A percentile compares a stretch with the other conserved stretches of the same genome.
Conservation (phyloP, 768 basidiomycete species). For the Suillus paluster region DNA sequence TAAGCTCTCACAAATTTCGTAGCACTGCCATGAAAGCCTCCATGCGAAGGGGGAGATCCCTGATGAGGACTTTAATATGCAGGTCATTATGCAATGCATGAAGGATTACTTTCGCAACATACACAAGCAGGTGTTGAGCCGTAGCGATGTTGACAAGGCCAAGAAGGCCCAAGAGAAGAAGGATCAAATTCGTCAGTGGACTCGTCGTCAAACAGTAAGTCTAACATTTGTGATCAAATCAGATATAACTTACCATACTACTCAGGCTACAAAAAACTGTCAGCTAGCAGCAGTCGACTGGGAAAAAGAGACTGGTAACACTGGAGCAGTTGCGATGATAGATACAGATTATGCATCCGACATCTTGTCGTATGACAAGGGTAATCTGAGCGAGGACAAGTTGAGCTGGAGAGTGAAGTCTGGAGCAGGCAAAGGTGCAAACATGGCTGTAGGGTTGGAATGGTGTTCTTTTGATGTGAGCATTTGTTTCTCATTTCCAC, state of each 20-base stretch:
- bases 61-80: not conserved
- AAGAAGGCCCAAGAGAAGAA: not conserved
- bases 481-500: not conserved
- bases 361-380: not conserved
- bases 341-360: slow-evolving; percentile 4
- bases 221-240: not conserved
- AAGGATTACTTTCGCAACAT: not conserved
- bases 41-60: not conserved
- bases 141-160: no score
- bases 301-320: not conserved
- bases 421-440: not conserved
- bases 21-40: not conserved
- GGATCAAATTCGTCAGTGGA: not conserved
- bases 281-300: not conserved
- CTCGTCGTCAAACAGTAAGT: not conserved
- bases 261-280: not conserved
- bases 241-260: not conserved
- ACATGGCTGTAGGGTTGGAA: not conserved
- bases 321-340: not conserved
- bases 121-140: not conserved
- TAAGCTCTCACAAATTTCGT: no score
- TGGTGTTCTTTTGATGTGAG: not conserved
- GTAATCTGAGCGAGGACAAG: not conserved
- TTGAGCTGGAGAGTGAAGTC: not conserved
- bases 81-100: not conserved